Base-by-base conservation (phyloP, 1,284 basidiomycete species). In the Pterulicium gracile region DNA sequence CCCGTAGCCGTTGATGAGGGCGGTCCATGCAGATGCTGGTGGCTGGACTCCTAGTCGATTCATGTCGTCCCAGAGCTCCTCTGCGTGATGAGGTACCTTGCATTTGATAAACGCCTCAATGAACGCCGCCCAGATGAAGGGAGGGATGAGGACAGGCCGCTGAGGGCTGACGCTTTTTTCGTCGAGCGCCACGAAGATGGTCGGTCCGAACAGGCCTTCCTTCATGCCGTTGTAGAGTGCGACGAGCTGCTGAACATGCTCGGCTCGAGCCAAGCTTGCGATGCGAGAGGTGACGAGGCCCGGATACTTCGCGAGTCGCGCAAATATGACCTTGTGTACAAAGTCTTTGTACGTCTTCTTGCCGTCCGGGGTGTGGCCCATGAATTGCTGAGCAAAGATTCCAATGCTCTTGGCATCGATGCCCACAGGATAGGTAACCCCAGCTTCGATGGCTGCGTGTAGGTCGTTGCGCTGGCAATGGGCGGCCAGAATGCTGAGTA, bases 31-130 rank as follows among this genome's bases (percentile, higher is more conserved):
- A 18, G 66, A 62, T 7, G 72, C 59, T 1, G 69, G 68, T 14
- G 76, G 76, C 27, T 51, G 61, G 17, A 81, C 58, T 1, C 69
- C 71, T n/a, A 72, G 58, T 19, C 58, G 56, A 12, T 63, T 46
- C 63, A 86, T 72, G 52, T 83, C 79, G 32, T 75, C 67, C 85
- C 84, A 87, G 3, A 87, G 55, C 23, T 61, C 61, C 41, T 69
- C 70, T 0, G 77, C 83, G 15, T 79, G 57, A 47, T 83, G 77
- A 36, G 67, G 64, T 41, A 69, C 63, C 22, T 70, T 63, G 50
- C 69, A 69, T 46, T 63, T 65, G 41, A 85, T 59, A 51, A 85
- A 84, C 14, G 71, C 75, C 2, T 66, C 68, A 42, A 88, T 60
- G 52, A 88, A 78, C 1, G 73, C 66, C 0, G 68, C 66, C 84